Percentiles rank a stretch among this genome's conserved stretches.
Conservation (phyloP, 2,329 filamentous ascomycete species). For the Epichloe amarillans region DNA sequence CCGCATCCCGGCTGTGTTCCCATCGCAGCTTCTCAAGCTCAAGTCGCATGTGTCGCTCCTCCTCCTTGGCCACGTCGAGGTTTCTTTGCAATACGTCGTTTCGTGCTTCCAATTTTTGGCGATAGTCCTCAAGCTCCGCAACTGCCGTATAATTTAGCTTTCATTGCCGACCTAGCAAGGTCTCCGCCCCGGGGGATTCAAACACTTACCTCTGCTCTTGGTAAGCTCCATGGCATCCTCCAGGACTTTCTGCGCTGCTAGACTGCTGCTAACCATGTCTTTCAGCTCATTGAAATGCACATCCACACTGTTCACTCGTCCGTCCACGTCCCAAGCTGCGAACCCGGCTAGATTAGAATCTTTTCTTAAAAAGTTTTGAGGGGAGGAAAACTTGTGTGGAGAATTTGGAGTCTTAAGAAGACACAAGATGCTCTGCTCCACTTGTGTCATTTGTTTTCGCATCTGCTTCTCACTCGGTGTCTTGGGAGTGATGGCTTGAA, state of each 20-base stretch:
- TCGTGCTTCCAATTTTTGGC: conserved; percentile 31
- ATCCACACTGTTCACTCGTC: conserved; percentile 64
- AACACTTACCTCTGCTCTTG: conserved; percentile 55
- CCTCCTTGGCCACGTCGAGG: conserved; percentile 31
- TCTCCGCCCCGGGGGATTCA: too few relatives aligned
- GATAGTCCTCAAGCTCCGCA: conserved; percentile 34
- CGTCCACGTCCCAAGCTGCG: conserved; percentile 69
- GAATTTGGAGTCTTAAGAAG: conserved; percentile 22
- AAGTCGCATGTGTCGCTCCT: conserved; percentile 20
- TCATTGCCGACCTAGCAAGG: not conserved
- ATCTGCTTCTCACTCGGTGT: conserved; percentile 20
- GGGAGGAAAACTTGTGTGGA: conserved; percentile 29
- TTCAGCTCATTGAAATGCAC: conserved; percentile 58
- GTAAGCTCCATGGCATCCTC: conserved; percentile 64
- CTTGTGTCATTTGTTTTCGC: conserved; percentile 17
- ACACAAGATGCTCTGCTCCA: conserved; percentile 20
- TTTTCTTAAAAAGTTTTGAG: conserved; percentile 51
- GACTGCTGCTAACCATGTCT: conserved; percentile 56
- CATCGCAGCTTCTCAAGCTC: conserved; percentile 24
- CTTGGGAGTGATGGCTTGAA: conserved; percentile 21
- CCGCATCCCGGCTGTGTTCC: conserved; percentile 34
- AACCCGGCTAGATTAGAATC: conserved; percentile 55
- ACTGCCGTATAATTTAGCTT: conserved; percentile 22
- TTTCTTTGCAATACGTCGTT: conserved; percentile 48
- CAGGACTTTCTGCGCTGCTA: conserved; percentile 52